Base-by-base conservation (phyloP, 306 rosid genomes). In the Sechiopsis laciniata region DNA sequence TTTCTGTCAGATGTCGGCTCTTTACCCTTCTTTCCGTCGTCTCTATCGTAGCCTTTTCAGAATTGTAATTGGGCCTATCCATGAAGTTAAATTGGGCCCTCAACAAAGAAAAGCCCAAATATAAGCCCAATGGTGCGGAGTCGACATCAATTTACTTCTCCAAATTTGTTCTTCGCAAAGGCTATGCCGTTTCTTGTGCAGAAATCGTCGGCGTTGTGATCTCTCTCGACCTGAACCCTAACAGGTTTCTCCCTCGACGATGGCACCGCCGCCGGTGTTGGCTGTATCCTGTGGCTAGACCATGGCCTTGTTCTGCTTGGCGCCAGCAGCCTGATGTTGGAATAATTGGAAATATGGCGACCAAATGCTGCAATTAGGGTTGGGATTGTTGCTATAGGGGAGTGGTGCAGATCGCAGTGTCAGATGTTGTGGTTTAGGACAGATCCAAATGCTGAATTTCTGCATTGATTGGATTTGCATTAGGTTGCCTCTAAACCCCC, bases 391-490 rank as follows among this genome's bases (percentile, higher is more conserved):
- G 96, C 53, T 93, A 76, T 56, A 76, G 75, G 1, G 94, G 91
- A 5, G 32, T 14, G 10, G 80, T 79, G 74, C 98, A 93, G 86
- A 79, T 90, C n/a, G 88, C 88, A 1, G 94, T 86, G 12, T 80
- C 88, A 0, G 97, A 93, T 79, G 88, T 93, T 37, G 82, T 87
- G 52, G 19, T 79, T 0, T 94, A 90, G 80, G 88, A 85, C 21
- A 1, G 98, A 93, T 35, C 90, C 94, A 42, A 93, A 88, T 74
- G 87, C 76, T 0, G 94, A 93, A 84, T 75, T 83, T 15, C 59
- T 93, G 76, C 98, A 88, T 55, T 86, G 91, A 87, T 19, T 93
- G 77, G 94, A 87, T 26, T 26, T 88, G 90, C 74, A 12, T 93
- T 57, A 76, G 77, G 21, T 76, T 90, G 83, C 97, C 94, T 12